Conservation (phyloP, 2,329 filamentous ascomycete species). For the Aureobasidium leucospermi region DNA sequence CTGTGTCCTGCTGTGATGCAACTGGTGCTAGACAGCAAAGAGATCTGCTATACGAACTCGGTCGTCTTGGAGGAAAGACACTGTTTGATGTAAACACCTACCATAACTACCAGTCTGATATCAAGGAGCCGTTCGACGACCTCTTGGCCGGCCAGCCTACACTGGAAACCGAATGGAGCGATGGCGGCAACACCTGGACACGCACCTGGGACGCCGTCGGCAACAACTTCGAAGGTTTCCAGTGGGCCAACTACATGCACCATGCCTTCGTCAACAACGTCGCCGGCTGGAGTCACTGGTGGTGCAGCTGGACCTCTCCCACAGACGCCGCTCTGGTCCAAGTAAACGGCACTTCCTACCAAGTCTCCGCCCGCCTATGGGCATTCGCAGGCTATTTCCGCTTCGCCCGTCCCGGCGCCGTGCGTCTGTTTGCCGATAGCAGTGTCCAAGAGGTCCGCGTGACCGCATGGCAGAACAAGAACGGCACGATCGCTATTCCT, state of each 20-base stretch:
- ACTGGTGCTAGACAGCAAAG: slow-evolving; percentile 20
- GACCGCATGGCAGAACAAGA: slow-evolving; percentile 18
- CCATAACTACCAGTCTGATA: slow-evolving; percentile 22
- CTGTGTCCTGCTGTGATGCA: slow-evolving; percentile 19
- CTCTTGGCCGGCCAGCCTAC: slow-evolving; percentile 17
- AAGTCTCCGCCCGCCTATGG: slow-evolving; percentile 20
- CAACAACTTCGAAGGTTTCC: slow-evolving; percentile 19
- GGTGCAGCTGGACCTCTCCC: slow-evolving; percentile 13
- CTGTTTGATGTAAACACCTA: slow-evolving; percentile 20
- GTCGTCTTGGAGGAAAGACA: slow-evolving; percentile 14
- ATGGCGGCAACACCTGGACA: slow-evolving; percentile 14
- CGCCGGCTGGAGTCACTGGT: slow-evolving; percentile 19
- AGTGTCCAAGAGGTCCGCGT: slow-evolving; percentile 19
- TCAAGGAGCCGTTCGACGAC: slow-evolving; percentile 18
- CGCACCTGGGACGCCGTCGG: slow-evolving; percentile 18
- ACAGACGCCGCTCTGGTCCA: slow-evolving; percentile 17
- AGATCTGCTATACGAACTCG: slow-evolving; percentile 18
- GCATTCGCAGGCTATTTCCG: slow-evolving; percentile 21
- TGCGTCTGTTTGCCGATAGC: slow-evolving; percentile 16
- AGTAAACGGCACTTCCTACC: slow-evolving; percentile 16
- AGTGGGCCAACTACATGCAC: slow-evolving; percentile 23
- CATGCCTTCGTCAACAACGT: slow-evolving; percentile 18
- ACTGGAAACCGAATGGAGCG: slow-evolving; percentile 20
- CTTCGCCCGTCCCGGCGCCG: slow-evolving; percentile 20
- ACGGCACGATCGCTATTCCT: slow-evolving; percentile 20